Evolutionary conservation across 768 basidiomycete species (phyloP).

Genomic region (Boletales sp.): DNA sequence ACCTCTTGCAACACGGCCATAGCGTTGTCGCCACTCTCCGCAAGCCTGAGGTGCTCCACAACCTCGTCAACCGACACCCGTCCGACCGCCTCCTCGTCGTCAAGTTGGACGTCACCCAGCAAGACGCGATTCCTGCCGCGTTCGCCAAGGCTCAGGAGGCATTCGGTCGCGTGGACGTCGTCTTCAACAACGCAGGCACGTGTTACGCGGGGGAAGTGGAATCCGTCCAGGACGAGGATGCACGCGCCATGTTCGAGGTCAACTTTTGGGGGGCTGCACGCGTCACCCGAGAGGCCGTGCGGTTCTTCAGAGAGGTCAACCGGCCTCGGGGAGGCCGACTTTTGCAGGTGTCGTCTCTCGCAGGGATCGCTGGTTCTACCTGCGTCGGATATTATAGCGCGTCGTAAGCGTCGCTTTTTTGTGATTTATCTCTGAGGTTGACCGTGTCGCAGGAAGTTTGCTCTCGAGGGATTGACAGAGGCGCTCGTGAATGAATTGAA

Average conservation of each 20-base stretch:
- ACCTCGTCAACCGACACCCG: conserved; percentile 21
- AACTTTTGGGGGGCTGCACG: conserved; percentile 34
- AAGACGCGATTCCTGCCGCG: conserved; percentile 20
- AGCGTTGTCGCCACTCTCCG: conserved; percentile 42
- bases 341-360: conserved; percentile 36
- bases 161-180: conserved; percentile 37
- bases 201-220: conserved; percentile 34
- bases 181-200: conserved; percentile 35
- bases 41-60: conserved; percentile 30
- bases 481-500: no score
- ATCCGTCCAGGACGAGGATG: conserved; percentile 25
- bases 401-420: conserved; percentile 14
- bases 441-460: no score
- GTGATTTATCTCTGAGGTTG: no score
- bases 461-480: no score
- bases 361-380: conserved; percentile 2
- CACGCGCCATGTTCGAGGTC: conserved; percentile 34
- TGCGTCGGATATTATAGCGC: conserved; percentile 21
- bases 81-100: conserved; percentile 27
- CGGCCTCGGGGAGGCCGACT: conserved; percentile 36
- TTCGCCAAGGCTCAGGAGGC: conserved; percentile 21
- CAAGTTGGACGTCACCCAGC: conserved; percentile 31
- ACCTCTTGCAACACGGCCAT: conserved; percentile 33
- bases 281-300: conserved; percentile 30
- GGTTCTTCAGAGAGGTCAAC: conserved; percentile 37